phyloP scores from a whole-genome alignment of 106 monocot genomes.

The Platanthera zijinensis region DNA sequence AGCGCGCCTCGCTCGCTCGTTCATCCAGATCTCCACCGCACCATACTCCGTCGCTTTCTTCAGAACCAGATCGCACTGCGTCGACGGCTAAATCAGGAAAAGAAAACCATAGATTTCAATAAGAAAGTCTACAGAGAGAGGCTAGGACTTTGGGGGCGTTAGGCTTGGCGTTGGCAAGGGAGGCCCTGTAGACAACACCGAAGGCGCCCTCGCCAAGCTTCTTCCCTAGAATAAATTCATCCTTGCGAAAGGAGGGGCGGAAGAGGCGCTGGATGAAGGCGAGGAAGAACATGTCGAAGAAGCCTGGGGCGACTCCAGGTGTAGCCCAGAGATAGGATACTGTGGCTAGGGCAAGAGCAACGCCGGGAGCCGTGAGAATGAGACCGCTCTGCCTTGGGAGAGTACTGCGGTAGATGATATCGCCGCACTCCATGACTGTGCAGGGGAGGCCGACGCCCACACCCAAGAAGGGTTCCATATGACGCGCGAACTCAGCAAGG shows the following conservation, averaged over 20 bases:
- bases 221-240: conserved; percentile 73
- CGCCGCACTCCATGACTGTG: conserved; percentile 97
- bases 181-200: conserved; percentile 75
- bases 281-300: conserved; percentile 95
- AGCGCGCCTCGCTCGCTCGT: conserved; percentile 77
- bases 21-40: conserved; percentile 99
- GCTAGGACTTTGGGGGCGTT: conserved; percentile 21
- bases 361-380: conserved; percentile 69
- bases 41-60: conserved; percentile 97
- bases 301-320: conserved; percentile 88
- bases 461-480: conserved; percentile 40
- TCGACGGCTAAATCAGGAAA: conserved; percentile 6
- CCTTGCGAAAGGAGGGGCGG: conserved; percentile 75
- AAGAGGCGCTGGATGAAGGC: conserved; percentile 72
- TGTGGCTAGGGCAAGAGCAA: conserved; percentile 64
- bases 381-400: conserved; percentile 66
- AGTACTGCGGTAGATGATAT: conserved; percentile 91
- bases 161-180: conserved; percentile 35
- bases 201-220: conserved; percentile 91
- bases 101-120: neutral
- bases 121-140: neutral
- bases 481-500: neutral
- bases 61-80: conserved; percentile 73
- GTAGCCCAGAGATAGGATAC: conserved; percentile 94
- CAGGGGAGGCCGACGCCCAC: conserved; percentile 95